Base-by-base conservation (phyloP, 2,329 filamentous ascomycete species). In the Curvularia sp. region DNA sequence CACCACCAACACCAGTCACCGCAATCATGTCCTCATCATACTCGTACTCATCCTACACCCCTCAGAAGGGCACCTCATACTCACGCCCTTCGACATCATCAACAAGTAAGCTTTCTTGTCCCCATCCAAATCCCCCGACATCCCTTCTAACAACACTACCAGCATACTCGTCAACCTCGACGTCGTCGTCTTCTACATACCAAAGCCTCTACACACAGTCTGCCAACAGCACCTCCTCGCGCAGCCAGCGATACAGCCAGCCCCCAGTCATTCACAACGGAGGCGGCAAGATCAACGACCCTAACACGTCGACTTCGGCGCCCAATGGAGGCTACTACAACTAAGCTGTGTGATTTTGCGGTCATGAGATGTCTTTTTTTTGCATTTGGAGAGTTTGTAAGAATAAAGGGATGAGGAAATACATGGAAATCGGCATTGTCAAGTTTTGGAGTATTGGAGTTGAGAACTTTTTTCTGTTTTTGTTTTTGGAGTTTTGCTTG, bases 321-420 rank as follows among this genome's bases (percentile, higher is more conserved):
- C 65, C 64, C 0, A 71, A 74, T 50, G 65, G 67, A 2, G 69
- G 71, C 0, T 74, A 74, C 57, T 72, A 75, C 53, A 64, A 69
- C 3, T 75, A 62, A 50, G 27, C 5, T 21, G 27, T 21, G 7
- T n/a, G n/a, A n/a, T n/a, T 8, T 27, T 5, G 15, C 25, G 25
- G 21, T 43, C 9, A 1, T 21, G 19, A 19, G n/a, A 9, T 39
- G 3, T 36, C 15, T 27, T 15, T 27, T 42, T 8, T 25, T 25
- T 6, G n/a, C 10, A 12, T 32, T 46, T 46, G 30, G 27, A n/a
- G 43, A 46, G 43, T 32, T 21, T 36, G 34, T 36, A 36, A 5
- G 25, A 13, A 36, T 36, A 36, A 15, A 5, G 13, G 32, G 5
- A 18, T 30, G 28, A 27, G 43, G 43, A 47, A 36, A 1, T n/a